Conservation (phyloP, 352 stramenopile genomes). For the Pythium dissimile region DNA sequence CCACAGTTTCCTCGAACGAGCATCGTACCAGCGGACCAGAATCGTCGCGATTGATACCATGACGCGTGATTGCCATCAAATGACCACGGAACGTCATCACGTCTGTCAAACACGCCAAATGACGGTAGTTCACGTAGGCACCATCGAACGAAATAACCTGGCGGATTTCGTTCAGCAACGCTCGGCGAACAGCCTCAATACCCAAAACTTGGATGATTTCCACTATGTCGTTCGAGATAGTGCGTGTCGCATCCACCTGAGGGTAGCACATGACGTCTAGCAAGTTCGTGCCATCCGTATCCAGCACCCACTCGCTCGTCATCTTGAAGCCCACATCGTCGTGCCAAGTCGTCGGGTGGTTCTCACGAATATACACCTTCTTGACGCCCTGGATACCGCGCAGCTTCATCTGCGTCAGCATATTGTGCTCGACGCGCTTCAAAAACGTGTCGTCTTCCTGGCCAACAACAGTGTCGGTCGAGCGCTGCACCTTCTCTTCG, state of each 20-base stretch:
- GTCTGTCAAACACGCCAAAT: slow-evolving; percentile 97
- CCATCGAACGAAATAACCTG: slow-evolving; percentile 99
- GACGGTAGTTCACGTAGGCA: slow-evolving; percentile 99
- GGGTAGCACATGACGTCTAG: slow-evolving; percentile 96
- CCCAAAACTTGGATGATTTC: slow-evolving; percentile 98
- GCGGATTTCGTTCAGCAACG: slow-evolving; percentile 95
- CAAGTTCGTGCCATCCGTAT: slow-evolving; percentile 99
- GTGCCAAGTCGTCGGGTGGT: slow-evolving; percentile 94
- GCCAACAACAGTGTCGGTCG: slow-evolving; percentile 79
- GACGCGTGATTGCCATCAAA: slow-evolving; percentile 96
- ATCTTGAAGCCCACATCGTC: slow-evolving; percentile 94
- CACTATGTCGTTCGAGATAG: slow-evolving; percentile 99
- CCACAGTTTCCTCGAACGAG: slow-evolving; percentile 99
- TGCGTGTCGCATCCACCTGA: slow-evolving; percentile 95
- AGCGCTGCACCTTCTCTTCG: slow-evolving; percentile 81
- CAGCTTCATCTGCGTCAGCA: slow-evolving; percentile 96
- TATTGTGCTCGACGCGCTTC: slow-evolving; percentile 97
- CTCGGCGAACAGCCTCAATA: slow-evolving; percentile 88
- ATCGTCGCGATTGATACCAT: slow-evolving; percentile 99
- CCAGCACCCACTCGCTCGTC: slow-evolving; percentile 97
- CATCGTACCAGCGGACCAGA: slow-evolving; percentile 96
- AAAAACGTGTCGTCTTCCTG: slow-evolving; percentile 96
- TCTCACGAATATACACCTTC: slow-evolving; percentile 98
- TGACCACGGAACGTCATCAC: slow-evolving; percentile 99
- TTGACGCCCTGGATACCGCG: slow-evolving; percentile 97